These are phyloP conservation scores for Reticulascus tulasneorum DNA, from an alignment of 2,329 filamentous ascomycete species.

Conservation along the genomic window DNA sequence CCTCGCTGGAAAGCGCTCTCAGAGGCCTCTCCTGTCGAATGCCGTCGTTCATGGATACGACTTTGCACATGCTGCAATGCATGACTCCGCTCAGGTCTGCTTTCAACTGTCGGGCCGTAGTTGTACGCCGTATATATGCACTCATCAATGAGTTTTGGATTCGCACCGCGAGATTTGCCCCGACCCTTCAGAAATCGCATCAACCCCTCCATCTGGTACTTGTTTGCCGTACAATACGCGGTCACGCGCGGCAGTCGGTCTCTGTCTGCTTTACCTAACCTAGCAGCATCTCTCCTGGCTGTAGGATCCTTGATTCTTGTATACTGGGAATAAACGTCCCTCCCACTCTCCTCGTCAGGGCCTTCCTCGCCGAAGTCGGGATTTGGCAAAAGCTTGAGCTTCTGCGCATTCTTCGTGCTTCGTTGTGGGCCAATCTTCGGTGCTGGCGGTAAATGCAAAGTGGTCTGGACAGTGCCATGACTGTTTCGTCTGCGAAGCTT, in stretches of 20 bases:
- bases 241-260: slow-evolving; percentile 85
- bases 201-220: slow-evolving; percentile 83
- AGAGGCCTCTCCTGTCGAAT: slow-evolving; percentile 70
- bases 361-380: slow-evolving; percentile 76
- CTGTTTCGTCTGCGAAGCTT: slow-evolving; percentile 85
- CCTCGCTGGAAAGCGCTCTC: slow-evolving; percentile 51
- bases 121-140: slow-evolving; percentile 95
- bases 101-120: slow-evolving; percentile 55
- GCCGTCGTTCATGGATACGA: slow-evolving; percentile 60
- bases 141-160: slow-evolving; percentile 92
- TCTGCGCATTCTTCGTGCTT: slow-evolving; percentile 93
- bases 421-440: slow-evolving; percentile 89
- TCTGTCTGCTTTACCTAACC: slow-evolving; percentile 89
- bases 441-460: slow-evolving; percentile 28
- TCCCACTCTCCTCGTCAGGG: slow-evolving; percentile 81
- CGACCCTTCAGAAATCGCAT: slow-evolving; percentile 89
- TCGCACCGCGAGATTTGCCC: slow-evolving; percentile 70
- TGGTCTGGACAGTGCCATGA: slow-evolving; percentile 51
- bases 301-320: slow-evolving; percentile 96
- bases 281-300: slow-evolving; percentile 84
- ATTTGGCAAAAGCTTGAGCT: slow-evolving; percentile 93
- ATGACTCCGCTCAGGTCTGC: slow-evolving; percentile 23
- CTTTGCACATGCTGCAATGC: slow-evolving; percentile 30
- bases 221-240: slow-evolving; percentile 91
- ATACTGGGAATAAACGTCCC: slow-evolving; percentile 97